These are phyloP conservation scores for Rhizopogon vinicolor DNA, from an alignment of 768 basidiomycete species.

Conservation along the genomic window DNA sequence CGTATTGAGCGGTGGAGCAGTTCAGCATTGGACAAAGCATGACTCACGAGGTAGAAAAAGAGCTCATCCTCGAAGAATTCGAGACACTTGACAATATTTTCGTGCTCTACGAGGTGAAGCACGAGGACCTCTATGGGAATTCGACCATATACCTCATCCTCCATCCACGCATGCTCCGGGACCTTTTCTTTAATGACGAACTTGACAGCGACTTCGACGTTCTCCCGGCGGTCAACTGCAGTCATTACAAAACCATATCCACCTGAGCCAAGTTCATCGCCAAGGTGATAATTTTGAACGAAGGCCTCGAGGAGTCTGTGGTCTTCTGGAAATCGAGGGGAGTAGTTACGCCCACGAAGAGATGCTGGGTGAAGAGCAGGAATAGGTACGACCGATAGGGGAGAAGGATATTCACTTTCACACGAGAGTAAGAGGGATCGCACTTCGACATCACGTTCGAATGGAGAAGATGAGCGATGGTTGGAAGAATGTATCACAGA, in stretches of 20 bases:
- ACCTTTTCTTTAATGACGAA: slow-evolving; percentile 83
- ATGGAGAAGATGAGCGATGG: background rate
- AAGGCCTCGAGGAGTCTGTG: slow-evolving; percentile 62
- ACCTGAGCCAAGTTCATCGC: slow-evolving; percentile 82
- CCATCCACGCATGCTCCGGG: slow-evolving; percentile 47
- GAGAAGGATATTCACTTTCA: slow-evolving; percentile 3
- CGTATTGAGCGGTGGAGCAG: background rate
- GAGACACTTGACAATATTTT: slow-evolving; percentile 77
- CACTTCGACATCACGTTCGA: background rate
- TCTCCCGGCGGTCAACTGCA: slow-evolving; percentile 56
- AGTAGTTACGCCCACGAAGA: slow-evolving; percentile 27
- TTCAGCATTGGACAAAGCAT: background rate
- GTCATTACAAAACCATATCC: slow-evolving; percentile 97
- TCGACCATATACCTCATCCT: slow-evolving; percentile 54
- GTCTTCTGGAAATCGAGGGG: slow-evolving; percentile 52
- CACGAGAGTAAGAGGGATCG: slow-evolving; percentile 21
- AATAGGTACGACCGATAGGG: background rate
- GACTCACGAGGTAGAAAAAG: slow-evolving; percentile 83
- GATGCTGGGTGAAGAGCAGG: background rate
- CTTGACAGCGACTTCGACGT: slow-evolving; percentile 84
- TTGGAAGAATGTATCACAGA: background rate
- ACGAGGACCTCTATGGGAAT: slow-evolving; percentile 83
- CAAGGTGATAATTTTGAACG: slow-evolving; percentile 52
- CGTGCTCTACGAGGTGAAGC: slow-evolving; percentile 68
- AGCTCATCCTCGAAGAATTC: slow-evolving; percentile 80